Percentiles rank a stretch among this genome's conserved stretches.
Evolutionary conservation across 768 basidiomycete genomes (phyloP).

Genomic region (Rubroboletus satanas): DNA sequence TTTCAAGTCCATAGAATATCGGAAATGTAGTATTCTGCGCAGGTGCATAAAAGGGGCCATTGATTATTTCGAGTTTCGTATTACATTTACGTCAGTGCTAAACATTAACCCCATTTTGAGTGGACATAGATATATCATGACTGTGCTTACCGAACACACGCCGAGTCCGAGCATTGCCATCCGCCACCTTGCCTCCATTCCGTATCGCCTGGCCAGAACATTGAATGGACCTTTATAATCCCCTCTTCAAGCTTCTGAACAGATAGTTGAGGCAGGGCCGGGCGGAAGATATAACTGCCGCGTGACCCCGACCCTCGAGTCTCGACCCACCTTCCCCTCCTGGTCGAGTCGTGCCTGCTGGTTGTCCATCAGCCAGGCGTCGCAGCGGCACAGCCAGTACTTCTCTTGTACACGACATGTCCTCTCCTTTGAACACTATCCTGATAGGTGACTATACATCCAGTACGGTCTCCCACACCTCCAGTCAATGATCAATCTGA

Average conservation of each 20-base stretch:
- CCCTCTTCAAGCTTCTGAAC: too few species aligned
- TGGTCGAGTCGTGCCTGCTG: not conserved
- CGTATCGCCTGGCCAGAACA: too few species aligned
- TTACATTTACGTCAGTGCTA: too few species aligned
- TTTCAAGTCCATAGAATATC: not conserved
- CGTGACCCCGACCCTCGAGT: not conserved
- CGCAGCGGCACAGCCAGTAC: not conserved
- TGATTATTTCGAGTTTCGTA: too few species aligned
- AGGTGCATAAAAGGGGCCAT: too few species aligned
- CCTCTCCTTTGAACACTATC: not conserved
- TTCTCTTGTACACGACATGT: not conserved
- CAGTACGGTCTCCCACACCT: not conserved
- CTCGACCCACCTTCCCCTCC: not conserved
- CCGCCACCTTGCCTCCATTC: too few species aligned
- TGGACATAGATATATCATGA: too few species aligned
- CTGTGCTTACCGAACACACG: too few species aligned
- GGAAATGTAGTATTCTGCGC: not conserved
- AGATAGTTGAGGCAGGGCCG: not conserved
- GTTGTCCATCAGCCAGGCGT: not conserved
- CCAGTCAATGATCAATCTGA: not conserved
- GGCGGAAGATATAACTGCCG: not conserved
- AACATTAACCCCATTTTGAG: too few species aligned
- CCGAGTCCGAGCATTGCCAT: too few species aligned
- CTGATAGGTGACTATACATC: not conserved
- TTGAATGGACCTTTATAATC: too few species aligned